Base-by-base conservation (phyloP, 192 early-diverging fungal genomes). In the Lobulomyces angularis region DNA sequence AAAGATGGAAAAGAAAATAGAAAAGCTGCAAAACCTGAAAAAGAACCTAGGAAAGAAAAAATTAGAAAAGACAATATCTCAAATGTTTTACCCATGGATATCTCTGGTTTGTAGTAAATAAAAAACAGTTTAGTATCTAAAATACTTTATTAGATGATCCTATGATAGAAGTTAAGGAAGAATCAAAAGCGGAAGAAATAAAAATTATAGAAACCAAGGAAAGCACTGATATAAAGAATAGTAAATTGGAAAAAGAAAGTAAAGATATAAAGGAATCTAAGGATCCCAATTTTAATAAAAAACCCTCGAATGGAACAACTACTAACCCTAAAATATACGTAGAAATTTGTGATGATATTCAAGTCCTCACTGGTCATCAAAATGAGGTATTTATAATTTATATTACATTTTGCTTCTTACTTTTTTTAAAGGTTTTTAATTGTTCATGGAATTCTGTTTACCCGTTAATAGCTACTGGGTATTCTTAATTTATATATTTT, bases 381-480 rank as follows among this genome's bases (percentile, higher is more conserved):
- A n/a, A 52, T 25, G 11, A 26, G 20, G 18, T 53, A 7, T 35
- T 50, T 33, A 23, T 35, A 9, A 27, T 11, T n/a, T 25, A 0
- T 20, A 34, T 36, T 3, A 8, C 33, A 35, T 30, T 3, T 16
- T 8, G 12, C 21, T 37, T 19, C 23, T 11, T 12, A 39, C 12
- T 12, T 1, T n/a, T 4, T 14, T 45, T n/a, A 11, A 3, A 66
- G 46, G 53, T 57, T 5, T 45, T 61, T 45, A 46, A 43, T 7
- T 84, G 82, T 46, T 60, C 75, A 16, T 95, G 90, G 90, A 88
- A 82, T 50, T 80, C 84, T 5, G 41, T 48, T 0, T 36, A 64
- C n/a, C 45, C 79, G 18, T 53, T 85, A 18, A 45, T 95, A 16
- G 90, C 88, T n/a, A 71, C 82, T 31, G 86, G 86, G 79, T 83